phyloP scores from a whole-genome alignment of 805 yeast genomes.

The Ogataea wickerhamii region DNA sequence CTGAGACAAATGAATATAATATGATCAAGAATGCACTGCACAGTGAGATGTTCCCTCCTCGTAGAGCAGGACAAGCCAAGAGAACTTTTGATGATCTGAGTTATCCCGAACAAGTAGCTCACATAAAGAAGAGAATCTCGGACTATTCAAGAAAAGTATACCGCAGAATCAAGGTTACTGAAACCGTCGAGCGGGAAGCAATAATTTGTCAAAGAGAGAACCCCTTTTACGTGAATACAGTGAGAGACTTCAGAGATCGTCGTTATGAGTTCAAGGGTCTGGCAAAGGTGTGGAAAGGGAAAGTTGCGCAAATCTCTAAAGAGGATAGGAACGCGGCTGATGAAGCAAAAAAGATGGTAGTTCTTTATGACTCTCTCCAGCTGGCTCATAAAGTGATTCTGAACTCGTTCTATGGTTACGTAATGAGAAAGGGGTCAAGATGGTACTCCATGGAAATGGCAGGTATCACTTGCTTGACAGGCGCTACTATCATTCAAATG shows the following conservation, averaged over 20 bases:
- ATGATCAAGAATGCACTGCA: conserved; percentile 84
- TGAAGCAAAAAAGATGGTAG: conserved; percentile 92
- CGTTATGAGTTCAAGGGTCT: conserved; percentile 92
- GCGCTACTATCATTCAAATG: conserved; percentile 97
- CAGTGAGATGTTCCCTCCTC: conserved; percentile 70
- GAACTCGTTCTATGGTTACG: conserved; percentile 96
- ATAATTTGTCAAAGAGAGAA: conserved; percentile 96
- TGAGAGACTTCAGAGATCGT: conserved; percentile 89
- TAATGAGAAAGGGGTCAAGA: conserved; percentile 97
- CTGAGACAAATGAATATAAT: conserved; percentile 84
- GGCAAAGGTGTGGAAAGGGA: conserved; percentile 92
- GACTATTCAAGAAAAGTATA: conserved; percentile 86
- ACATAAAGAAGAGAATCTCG: conserved; percentile 70
- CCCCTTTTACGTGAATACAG: conserved; percentile 95
- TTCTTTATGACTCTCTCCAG: conserved; percentile 90
- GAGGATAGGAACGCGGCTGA: conserved; percentile 63
- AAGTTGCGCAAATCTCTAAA: conserved; percentile 51
- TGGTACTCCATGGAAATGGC: conserved; percentile 99
- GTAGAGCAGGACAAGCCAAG: conserved; percentile 51
- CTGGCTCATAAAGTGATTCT: conserved; percentile 95
- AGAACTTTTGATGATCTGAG: conserved; percentile 73
- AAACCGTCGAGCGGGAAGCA: conserved; percentile 85
- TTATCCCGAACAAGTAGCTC: conserved; percentile 70
- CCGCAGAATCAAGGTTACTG: conserved; percentile 74
- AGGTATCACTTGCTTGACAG: conserved; percentile 96